Evolutionary conservation across 2,329 filamentous ascomycete species (phyloP).

Genomic region (Verticillium longisporum): DNA sequence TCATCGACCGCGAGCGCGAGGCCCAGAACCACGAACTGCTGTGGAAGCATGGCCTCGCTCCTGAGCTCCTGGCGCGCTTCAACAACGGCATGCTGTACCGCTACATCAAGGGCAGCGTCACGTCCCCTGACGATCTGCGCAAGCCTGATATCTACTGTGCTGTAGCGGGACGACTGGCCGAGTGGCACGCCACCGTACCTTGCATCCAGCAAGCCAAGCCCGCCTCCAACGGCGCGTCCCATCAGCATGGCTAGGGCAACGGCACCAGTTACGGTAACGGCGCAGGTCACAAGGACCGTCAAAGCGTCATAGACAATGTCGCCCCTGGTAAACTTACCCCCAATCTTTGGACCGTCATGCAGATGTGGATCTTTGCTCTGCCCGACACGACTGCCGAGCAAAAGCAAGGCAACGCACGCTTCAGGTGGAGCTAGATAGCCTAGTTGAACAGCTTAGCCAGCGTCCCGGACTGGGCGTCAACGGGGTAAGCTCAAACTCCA

Average conservation of each 20-base stretch:
- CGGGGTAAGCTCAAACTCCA: slow-evolving; percentile 47
- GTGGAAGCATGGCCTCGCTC: slow-evolving; percentile 75
- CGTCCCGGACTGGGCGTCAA: slow-evolving; percentile 69
- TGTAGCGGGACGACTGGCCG: slow-evolving; percentile 74
- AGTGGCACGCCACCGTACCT: slow-evolving; percentile 81
- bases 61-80: slow-evolving; percentile 83
- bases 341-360: slow-evolving; percentile 91
- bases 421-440: slow-evolving; percentile 65
- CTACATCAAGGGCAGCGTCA: slow-evolving; percentile 76
- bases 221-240: slow-evolving; percentile 23
- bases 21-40: slow-evolving; percentile 77
- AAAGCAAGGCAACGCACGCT: slow-evolving; percentile 59
- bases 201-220: slow-evolving; percentile 37
- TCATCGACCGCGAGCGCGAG: slow-evolving; percentile 92
- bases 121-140: slow-evolving; percentile 73
- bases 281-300: slow-evolving; percentile 26
- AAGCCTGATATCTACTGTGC: slow-evolving; percentile 70
- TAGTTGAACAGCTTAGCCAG: slow-evolving; percentile 66
- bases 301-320: slow-evolving; percentile 34
- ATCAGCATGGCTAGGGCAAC: slow-evolving; percentile 19
- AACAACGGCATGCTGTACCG: slow-evolving; percentile 93
- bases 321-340: slow-evolving; percentile 66
- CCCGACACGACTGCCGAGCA: slow-evolving; percentile 63
- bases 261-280: slow-evolving; percentile 18
- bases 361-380: slow-evolving; percentile 88